Percentiles rank a stretch among this genome's conserved stretches.
These are phyloP conservation scores for Phytophthora sojae DNA, from an alignment of 352 stramenopile species.

Conservation along the genomic window DNA sequence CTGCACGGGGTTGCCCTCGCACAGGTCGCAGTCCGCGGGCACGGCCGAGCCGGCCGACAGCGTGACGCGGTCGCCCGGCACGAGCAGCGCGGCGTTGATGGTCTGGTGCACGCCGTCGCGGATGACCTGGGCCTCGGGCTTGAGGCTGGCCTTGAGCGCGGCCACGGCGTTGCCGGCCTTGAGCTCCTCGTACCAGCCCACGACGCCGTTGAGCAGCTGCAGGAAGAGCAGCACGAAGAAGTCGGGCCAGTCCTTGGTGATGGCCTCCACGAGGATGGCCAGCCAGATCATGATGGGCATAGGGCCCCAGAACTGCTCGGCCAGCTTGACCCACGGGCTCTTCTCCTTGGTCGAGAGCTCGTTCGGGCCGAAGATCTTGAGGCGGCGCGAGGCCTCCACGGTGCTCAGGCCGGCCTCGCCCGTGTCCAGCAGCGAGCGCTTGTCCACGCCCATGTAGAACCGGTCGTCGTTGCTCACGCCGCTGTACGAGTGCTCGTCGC, in stretches of 20 bases:
- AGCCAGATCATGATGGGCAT: slow-evolving; percentile 95
- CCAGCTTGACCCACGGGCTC: slow-evolving; percentile 61
- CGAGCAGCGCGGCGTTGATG: slow-evolving; percentile 90
- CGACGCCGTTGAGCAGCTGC: slow-evolving; percentile 68
- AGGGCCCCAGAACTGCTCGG: slow-evolving; percentile 78
- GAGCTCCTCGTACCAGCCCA: slow-evolving; percentile 83
- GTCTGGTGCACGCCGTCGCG: slow-evolving; percentile 90
- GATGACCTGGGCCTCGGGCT: slow-evolving; percentile 87
- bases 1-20: slow-evolving; percentile 84
- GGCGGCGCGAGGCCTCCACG: slow-evolving; percentile 71
- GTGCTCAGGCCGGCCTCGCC: slow-evolving; percentile 78
- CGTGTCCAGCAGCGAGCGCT: slow-evolving; percentile 76
- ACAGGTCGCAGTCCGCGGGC: slow-evolving; percentile 92
- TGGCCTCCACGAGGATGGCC: slow-evolving; percentile 84
- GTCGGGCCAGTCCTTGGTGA: slow-evolving; percentile 60
- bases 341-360: slow-evolving; percentile 73
- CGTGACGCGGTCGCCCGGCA: slow-evolving; percentile 95
- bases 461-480: slow-evolving; percentile 61
- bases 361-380: slow-evolving; percentile 92
- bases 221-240: slow-evolving; percentile 80
- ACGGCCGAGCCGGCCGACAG: slow-evolving; percentile 91
- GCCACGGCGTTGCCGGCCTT: slow-evolving; percentile 87
- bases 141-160: slow-evolving; percentile 89
- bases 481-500: slow-evolving; percentile 44
- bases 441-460: slow-evolving; percentile 87